These are phyloP conservation scores for Chamaecyparis obtusa DNA, from an alignment of 75 land plant genomes.

Conservation along the genomic window DNA sequence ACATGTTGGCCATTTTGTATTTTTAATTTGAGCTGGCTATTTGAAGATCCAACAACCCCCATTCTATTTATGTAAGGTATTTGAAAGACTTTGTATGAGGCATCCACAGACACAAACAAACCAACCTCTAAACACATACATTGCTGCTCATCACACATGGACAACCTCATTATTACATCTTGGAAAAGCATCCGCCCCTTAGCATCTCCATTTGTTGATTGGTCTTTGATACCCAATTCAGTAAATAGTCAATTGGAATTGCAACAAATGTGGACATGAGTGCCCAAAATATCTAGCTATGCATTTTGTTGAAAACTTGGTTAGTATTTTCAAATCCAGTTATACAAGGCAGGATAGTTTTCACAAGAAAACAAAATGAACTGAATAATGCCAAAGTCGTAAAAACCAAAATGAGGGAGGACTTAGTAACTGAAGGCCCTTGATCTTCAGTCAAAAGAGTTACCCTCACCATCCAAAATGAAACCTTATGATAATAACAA, in stretches of 20 bases:
- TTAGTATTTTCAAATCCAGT: conserved; percentile 69
- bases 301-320: conserved; percentile 63
- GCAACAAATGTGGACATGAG: conserved; percentile 96
- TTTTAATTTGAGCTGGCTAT: too few relatives aligned
- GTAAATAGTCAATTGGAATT: conserved; percentile 82
- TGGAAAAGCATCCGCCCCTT: too few relatives aligned
- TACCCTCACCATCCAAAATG: conserved; percentile 99
- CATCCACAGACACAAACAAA: too few relatives aligned
- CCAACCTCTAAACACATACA: too few relatives aligned
- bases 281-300: conserved; percentile 68
- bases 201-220: too few relatives aligned
- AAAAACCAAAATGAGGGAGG: conserved; percentile 53
- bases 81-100: too few relatives aligned
- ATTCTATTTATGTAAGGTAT: too few relatives aligned
- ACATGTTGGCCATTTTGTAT: too few relatives aligned
- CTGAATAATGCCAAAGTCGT: conserved; percentile 64
- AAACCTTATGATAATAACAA: too few relatives aligned
- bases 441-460: conserved; percentile 52
- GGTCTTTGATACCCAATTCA: conserved; percentile 94
- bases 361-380: conserved; percentile 56
- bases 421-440: conserved; percentile 26
- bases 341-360: conserved; percentile 41
- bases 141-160: too few relatives aligned
- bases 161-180: too few relatives aligned
- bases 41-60: too few relatives aligned